phyloP scores from a whole-genome alignment of 768 basidiomycete genomes.

The Phaffia tasmanica region DNA sequence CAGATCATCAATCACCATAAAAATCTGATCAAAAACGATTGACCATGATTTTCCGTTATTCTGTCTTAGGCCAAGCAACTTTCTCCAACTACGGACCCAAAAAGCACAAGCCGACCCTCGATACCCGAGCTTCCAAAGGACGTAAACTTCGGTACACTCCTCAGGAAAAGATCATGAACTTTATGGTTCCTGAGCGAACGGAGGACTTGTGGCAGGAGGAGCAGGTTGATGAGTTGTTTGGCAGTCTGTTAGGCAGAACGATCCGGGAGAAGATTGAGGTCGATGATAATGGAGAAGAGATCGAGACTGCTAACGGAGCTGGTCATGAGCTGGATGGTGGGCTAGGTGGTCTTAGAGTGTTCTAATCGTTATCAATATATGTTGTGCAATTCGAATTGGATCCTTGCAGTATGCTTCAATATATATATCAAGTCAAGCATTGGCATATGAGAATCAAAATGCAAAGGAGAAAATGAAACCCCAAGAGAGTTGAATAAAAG shows the following conservation, averaged over 20 bases:
- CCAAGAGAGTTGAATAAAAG: constrained; percentile 2
- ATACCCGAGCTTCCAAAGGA: constrained; percentile 91
- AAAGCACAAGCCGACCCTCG: constrained; percentile 59
- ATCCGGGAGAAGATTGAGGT: constrained; percentile 31
- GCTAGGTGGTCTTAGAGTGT: constrained; percentile 20
- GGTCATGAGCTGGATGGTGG: constrained; percentile 15
- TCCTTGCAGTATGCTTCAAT: no score
- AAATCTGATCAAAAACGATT: constrained; percentile 26
- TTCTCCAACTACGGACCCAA: constrained; percentile 20
- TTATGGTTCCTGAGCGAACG: constrained; percentile 73
- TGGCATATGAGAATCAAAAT: no score
- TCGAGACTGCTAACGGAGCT: background rate
- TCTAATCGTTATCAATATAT: constrained; percentile 9
- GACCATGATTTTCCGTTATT: background rate
- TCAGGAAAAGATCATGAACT: constrained; percentile 92
- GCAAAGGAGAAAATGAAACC: no score
- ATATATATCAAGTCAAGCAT: no score
- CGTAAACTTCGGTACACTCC: constrained; percentile 83
- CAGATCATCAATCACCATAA: constrained; percentile 26
- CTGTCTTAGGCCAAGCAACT: background rate
- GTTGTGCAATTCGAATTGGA: no score
- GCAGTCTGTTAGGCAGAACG: constrained; percentile 58
- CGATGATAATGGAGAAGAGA: constrained; percentile 27
- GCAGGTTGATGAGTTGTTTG: constrained; percentile 89
- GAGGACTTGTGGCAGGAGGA: constrained; percentile 71